Conservation (phyloP, 768 basidiomycete species). For the Phylloporus scabripes region DNA sequence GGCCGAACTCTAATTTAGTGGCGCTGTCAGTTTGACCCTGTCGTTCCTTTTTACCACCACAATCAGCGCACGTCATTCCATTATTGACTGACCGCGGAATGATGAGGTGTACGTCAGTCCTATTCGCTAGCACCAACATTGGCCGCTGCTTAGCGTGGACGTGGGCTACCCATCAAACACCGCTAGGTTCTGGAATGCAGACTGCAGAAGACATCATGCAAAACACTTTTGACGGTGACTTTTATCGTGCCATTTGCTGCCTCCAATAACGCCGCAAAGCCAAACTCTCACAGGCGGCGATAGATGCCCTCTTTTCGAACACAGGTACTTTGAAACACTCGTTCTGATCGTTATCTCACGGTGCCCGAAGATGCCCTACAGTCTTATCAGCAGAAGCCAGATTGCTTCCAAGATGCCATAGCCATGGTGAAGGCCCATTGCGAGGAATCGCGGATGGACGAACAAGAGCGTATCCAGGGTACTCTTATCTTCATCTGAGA, state of each 20-base stretch:
- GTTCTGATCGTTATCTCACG: slow-evolving; percentile 8
- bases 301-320: slow-evolving; percentile 13
- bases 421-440: slow-evolving; percentile 45
- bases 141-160: slow-evolving; percentile 23
- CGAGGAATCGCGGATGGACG: slow-evolving; percentile 52
- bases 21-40: neutral
- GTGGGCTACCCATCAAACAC: slow-evolving; percentile 24
- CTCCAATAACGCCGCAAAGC: slow-evolving; percentile 14
- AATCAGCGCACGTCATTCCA: neutral
- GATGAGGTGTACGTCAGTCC: slow-evolving; percentile 5
- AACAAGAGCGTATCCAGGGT: slow-evolving; percentile 61
- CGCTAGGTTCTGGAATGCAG: slow-evolving; percentile 8
- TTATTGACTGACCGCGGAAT: neutral
- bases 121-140: slow-evolving; percentile 12
- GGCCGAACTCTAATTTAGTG: neutral
- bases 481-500: slow-evolving; percentile 2
- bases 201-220: slow-evolving; percentile 5
- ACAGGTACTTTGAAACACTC: slow-evolving; percentile 12
- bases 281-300: slow-evolving; percentile 17
- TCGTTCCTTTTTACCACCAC: neutral
- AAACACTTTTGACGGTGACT: slow-evolving; percentile 21
- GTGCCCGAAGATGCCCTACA: slow-evolving; percentile 35
- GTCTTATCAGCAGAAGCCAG: slow-evolving; percentile 43
- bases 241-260: neutral
- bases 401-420: slow-evolving; percentile 59